A percentile compares a stretch with the other conserved stretches of the same genome.
phyloP scores from a whole-genome alignment of 768 basidiomycete genomes.

The Kwoniella newhampshirensis region DNA sequence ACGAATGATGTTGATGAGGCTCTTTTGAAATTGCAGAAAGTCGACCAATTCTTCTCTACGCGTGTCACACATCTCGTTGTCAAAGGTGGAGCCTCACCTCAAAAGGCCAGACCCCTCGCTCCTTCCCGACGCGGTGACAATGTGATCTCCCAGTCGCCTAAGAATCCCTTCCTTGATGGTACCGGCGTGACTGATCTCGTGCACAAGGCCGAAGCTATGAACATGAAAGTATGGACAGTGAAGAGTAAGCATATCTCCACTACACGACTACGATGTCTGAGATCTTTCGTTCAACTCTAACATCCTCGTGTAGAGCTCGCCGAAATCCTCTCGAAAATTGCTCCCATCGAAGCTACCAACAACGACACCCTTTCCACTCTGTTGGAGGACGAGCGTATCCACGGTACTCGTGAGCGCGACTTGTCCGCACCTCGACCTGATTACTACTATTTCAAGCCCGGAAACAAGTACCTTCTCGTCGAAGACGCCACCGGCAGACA shows the following conservation, averaged over 20 bases:
- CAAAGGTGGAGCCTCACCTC: conserved; percentile 21
- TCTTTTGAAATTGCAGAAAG: conserved; percentile 59
- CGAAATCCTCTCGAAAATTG: conserved; percentile 41
- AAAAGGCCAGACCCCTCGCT: conserved; percentile 25
- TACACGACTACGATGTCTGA: neutral
- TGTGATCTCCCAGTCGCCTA: conserved; percentile 15
- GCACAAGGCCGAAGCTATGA: conserved; percentile 36
- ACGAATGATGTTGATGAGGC: conserved; percentile 8
- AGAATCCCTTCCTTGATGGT: conserved; percentile 38
- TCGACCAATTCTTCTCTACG: conserved; percentile 85
- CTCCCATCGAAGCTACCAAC: conserved; percentile 34
- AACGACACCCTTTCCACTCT: conserved; percentile 54
- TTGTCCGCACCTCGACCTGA: conserved; percentile 82
- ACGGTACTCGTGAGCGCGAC: conserved; percentile 90
- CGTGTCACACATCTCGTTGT: conserved; percentile 76
- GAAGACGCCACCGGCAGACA: conserved; percentile 83
- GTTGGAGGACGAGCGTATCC: conserved; percentile 73
- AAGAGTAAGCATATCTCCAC: conserved; percentile 50
- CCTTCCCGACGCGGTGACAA: conserved; percentile 10
- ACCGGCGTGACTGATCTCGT: conserved; percentile 41
- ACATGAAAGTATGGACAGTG: conserved; percentile 84
- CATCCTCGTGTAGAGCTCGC: conserved; percentile 50
- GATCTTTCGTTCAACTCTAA: neutral
- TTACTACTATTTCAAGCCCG: conserved; percentile 77
- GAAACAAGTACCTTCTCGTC: conserved; percentile 78